These are phyloP conservation scores for Wallacemonas sp. DNA, from an alignment of 208 protist species.

Conservation along the genomic window DNA sequence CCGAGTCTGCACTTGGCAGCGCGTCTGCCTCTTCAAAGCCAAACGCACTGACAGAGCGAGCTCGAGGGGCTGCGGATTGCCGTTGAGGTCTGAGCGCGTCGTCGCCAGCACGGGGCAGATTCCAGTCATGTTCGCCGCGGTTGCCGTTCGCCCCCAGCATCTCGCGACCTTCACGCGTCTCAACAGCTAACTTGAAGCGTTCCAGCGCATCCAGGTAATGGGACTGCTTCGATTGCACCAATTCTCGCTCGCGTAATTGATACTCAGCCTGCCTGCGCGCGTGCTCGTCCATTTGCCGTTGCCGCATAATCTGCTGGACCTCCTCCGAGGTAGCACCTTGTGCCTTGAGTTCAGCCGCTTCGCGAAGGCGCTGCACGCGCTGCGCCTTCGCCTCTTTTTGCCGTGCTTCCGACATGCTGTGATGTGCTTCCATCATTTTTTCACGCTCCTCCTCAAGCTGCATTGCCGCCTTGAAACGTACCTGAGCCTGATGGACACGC, in stretches of 20 bases:
- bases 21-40: slow-evolving; percentile 68
- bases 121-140: neutral
- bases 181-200: slow-evolving; percentile 62
- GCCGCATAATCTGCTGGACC: slow-evolving; percentile 36
- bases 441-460: slow-evolving; percentile 82
- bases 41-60: slow-evolving; percentile 46
- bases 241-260: slow-evolving; percentile 62
- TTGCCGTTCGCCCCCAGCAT: slow-evolving; percentile 38
- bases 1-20: no score
- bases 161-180: slow-evolving; percentile 73
- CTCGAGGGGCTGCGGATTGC: no score
- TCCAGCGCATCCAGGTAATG: slow-evolving; percentile 70
- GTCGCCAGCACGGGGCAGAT: no score
- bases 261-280: slow-evolving; percentile 68
- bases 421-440: slow-evolving; percentile 69
- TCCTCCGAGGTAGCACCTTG: slow-evolving; percentile 46
- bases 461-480: slow-evolving; percentile 86
- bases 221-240: slow-evolving; percentile 46
- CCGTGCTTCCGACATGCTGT: slow-evolving; percentile 62
- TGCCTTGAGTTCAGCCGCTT: slow-evolving; percentile 61
- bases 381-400: slow-evolving; percentile 35
- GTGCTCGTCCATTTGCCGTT: slow-evolving; percentile 59
- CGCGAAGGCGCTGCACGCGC: slow-evolving; percentile 52
- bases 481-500: slow-evolving; percentile 78
- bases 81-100: neutral